Evolutionary conservation across 805 yeast species (phyloP).

Genomic region (Candida boidinii): DNA sequence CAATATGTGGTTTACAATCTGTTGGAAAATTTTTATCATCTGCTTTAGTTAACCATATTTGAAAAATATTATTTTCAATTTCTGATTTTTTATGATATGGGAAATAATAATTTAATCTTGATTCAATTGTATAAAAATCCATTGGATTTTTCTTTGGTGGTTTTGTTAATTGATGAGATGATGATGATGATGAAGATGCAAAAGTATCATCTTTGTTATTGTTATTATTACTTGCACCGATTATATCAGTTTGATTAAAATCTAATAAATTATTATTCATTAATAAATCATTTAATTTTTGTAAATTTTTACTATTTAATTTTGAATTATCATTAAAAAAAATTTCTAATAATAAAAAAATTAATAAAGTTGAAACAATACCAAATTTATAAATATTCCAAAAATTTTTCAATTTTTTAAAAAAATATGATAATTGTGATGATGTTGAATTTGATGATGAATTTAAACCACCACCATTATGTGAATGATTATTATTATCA

Average conservation of each 20-base stretch:
- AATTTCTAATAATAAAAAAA: conserved; percentile 1
- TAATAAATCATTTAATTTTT: no score
- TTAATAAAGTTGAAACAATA: not conserved
- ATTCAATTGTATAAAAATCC: conserved; percentile 20
- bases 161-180: no score
- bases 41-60: conserved; percentile 18
- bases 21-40: conserved; percentile 18
- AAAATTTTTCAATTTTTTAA: not conserved
- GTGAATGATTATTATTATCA: not conserved
- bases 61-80: conserved; percentile 22
- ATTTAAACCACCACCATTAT: no score
- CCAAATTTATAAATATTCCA: conserved; percentile 2
- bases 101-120: conserved; percentile 20
- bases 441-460: no score
- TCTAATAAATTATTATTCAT: no score
- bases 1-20: conserved; percentile 21
- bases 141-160: conserved; percentile 20
- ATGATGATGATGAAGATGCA: no score
- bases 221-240: no score
- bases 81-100: conserved; percentile 18
- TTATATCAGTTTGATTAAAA: no score
- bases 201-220: no score
- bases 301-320: no score
- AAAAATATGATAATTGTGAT: no score
- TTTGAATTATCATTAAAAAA: no score